phyloP scores from a whole-genome alignment of 257 asterid species.

The Solanum habrochaites region DNA sequence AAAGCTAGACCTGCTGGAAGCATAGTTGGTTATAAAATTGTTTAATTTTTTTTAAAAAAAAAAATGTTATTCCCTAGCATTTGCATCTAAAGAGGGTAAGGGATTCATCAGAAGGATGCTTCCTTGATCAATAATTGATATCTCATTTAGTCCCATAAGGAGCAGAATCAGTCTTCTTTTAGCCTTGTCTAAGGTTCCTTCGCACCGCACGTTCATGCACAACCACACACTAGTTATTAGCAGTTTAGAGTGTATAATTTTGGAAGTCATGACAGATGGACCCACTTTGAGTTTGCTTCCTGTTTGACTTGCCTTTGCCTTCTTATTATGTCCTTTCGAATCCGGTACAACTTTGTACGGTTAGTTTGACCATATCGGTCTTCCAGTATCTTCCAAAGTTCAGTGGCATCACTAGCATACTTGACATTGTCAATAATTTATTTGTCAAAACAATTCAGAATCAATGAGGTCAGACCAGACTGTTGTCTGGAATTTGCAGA shows the following conservation, averaged over 20 bases:
- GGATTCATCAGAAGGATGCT: neutral
- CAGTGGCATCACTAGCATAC: neutral
- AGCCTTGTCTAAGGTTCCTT: neutral
- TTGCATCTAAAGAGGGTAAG: neutral
- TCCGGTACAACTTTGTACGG: neutral
- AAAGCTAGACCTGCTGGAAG: neutral
- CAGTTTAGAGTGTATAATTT: neutral
- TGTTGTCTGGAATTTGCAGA: neutral
- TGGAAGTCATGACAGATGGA: neutral
- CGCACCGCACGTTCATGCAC: neutral
- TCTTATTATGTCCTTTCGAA: neutral
- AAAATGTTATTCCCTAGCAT: neutral
- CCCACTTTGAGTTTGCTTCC: neutral
- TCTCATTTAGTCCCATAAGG: neutral
- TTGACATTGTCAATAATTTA: neutral
- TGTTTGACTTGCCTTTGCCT: neutral
- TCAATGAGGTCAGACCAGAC: neutral
- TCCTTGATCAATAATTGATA: neutral
- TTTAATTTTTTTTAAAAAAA: too few relatives aligned
- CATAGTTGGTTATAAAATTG: neutral
- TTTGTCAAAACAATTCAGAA: neutral
- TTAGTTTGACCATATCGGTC: neutral
- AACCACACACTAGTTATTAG: too few relatives aligned
- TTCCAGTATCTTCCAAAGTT: neutral
- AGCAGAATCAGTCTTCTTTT: neutral